A percentile compares a stretch with the other conserved stretches of the same genome.
Conservation (phyloP, 2,329 filamentous ascomycete species). For the Monilinia fructigena region DNA sequence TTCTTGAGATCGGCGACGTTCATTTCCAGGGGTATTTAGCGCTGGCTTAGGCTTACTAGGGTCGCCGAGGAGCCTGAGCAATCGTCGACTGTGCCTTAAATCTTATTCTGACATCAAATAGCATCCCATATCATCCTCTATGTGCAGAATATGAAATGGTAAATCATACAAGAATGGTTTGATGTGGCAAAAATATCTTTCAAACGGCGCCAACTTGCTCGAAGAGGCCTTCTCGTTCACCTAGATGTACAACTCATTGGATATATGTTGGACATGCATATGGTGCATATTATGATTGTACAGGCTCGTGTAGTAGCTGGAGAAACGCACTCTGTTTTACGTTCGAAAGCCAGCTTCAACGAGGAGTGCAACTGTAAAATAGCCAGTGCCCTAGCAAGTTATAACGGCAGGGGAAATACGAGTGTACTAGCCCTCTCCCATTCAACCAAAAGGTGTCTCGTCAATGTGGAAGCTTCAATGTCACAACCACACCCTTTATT, state of each 20-base stretch:
- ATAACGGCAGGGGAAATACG: neutral
- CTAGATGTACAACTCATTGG: neutral
- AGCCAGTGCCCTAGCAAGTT: no score
- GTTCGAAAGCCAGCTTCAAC: no score
- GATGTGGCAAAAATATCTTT: no score
- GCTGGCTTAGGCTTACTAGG: neutral
- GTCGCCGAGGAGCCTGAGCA: neutral
- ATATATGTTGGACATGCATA: neutral
- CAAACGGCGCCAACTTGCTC: neutral
- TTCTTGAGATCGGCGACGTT: neutral
- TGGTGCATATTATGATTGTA: neutral
- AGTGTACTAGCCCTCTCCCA: neutral
- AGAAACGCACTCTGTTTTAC: neutral
- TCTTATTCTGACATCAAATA: conserved; percentile 10
- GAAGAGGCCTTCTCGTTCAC: neutral
- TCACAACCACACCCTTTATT: neutral
- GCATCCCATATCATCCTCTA: neutral
- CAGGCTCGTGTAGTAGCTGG: neutral
- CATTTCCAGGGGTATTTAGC: neutral
- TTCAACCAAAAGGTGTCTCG: neutral
- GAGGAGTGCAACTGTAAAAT: no score
- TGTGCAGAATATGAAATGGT: neutral
- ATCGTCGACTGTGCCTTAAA: neutral
- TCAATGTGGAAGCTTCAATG: neutral
- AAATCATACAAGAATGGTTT: neutral